Conservation (phyloP, 192 early-diverging fungal species). For the Linnemannia zychae region DNA sequence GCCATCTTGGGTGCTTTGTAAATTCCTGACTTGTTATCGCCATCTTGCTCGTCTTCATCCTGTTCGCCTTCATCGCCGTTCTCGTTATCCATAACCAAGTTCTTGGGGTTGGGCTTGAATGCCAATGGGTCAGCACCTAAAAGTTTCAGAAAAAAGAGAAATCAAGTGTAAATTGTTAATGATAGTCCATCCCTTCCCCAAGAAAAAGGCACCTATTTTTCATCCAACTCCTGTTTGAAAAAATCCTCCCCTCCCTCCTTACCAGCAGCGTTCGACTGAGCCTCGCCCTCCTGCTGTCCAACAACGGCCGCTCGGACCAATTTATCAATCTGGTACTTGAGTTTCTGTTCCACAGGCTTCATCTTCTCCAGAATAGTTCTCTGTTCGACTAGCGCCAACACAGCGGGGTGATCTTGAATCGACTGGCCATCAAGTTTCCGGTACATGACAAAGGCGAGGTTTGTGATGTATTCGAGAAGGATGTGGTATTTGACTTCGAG, state of each 20-base stretch:
- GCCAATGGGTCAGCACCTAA: constrained; percentile 81
- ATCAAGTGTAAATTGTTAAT: constrained; percentile 41
- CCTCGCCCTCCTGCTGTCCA: constrained; percentile 56
- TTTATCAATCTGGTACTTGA: constrained; percentile 98
- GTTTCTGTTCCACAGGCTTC: constrained; percentile 92
- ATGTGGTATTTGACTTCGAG: constrained; percentile 92
- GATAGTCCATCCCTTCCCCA: too few species aligned
- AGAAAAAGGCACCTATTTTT: too few species aligned
- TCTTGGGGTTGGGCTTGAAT: constrained; percentile 91
- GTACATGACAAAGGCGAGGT: constrained; percentile 81
- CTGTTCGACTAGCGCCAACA: constrained; percentile 81
- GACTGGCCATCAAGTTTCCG: constrained; percentile 83
- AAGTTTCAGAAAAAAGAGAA: constrained; percentile 14
- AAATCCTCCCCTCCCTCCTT: background rate
- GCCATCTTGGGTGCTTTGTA: constrained; percentile 90
- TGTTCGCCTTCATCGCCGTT: constrained; percentile 44
- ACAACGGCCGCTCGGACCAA: constrained; percentile 78
- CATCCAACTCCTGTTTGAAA: too few species aligned
- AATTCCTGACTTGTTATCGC: constrained; percentile 66
- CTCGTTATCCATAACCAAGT: constrained; percentile 63
- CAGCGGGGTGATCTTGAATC: constrained; percentile 71
- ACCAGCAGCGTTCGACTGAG: constrained; percentile 30
- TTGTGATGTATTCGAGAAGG: constrained; percentile 87
- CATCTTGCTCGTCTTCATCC: constrained; percentile 54
- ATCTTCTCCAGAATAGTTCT: constrained; percentile 93